A percentile compares a stretch with the other conserved stretches of the same genome.
These are phyloP conservation scores for Cladosporium halotolerans DNA, from an alignment of 2,329 filamentous ascomycete species.

Conservation along the genomic window DNA sequence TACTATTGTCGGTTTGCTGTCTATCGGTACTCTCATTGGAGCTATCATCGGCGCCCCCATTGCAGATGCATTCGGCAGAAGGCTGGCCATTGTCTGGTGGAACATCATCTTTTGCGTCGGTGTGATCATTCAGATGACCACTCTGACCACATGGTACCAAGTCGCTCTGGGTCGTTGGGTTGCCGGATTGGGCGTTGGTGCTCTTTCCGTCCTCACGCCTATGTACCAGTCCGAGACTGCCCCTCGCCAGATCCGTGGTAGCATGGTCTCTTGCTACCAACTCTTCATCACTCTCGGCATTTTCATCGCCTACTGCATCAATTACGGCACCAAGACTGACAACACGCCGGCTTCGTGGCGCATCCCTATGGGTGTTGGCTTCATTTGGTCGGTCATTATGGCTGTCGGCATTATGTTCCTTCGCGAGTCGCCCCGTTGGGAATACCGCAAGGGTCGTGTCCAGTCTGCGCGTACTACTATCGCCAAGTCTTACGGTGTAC, in stretches of 20 bases:
- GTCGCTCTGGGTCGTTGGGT: slow-evolving; percentile 59
- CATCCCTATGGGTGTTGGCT: slow-evolving; percentile 56
- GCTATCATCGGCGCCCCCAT: slow-evolving; percentile 54
- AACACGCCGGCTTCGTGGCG: slow-evolving; percentile 51
- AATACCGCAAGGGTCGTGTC: slow-evolving; percentile 50
- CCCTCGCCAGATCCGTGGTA: slow-evolving; percentile 58
- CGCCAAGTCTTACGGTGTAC: slow-evolving; percentile 49
- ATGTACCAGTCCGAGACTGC: slow-evolving; percentile 65
- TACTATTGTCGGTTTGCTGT: slow-evolving; percentile 55
- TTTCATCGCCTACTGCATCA: slow-evolving; percentile 46
- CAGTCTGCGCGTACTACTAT: slow-evolving; percentile 48
- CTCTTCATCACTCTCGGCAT: slow-evolving; percentile 65
- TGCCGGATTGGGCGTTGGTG: slow-evolving; percentile 61
- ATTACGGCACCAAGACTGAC: slow-evolving; percentile 52
- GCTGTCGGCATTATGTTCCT: slow-evolving; percentile 49
- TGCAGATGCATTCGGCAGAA: slow-evolving; percentile 56
- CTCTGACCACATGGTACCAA: slow-evolving; percentile 53
- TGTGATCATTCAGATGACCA: slow-evolving; percentile 60
- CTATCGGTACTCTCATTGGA: slow-evolving; percentile 53
- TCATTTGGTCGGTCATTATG: slow-evolving; percentile 51
- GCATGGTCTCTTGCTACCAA: slow-evolving; percentile 60
- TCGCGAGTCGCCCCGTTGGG: slow-evolving; percentile 52
- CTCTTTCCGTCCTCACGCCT: slow-evolving; percentile 57
- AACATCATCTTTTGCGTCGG: slow-evolving; percentile 59
- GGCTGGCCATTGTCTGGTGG: slow-evolving; percentile 55